Conservation (phyloP, 495 filamentous ascomycete genomes). For the Articulospora tetracladia region DNA sequence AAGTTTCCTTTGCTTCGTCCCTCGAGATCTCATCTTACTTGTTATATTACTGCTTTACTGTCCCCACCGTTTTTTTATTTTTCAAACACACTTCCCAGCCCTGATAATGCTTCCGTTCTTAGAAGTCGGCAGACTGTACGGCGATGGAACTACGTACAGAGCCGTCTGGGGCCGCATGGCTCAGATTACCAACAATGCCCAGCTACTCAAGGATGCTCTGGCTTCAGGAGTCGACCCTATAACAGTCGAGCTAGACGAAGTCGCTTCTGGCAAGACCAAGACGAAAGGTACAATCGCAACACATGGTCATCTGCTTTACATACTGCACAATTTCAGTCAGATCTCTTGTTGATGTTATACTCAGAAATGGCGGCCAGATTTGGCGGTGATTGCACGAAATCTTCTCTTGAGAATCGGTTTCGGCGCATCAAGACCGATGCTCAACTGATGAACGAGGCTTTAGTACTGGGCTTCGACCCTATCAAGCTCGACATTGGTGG, state of each 20-base stretch:
- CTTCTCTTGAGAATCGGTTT: slow-evolving; percentile 28
- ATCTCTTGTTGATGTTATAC: slow-evolving; percentile 12
- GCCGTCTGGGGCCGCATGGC: slow-evolving; percentile 11
- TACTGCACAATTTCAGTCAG: background rate
- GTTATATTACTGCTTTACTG: background rate
- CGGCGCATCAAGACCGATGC: slow-evolving; percentile 35
- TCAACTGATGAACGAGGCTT: slow-evolving; percentile 32
- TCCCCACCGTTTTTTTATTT: slow-evolving; percentile 3
- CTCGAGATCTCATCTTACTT: background rate
- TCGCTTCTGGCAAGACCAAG: background rate
- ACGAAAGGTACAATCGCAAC: slow-evolving; percentile 4
- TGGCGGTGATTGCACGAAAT: slow-evolving; percentile 21
- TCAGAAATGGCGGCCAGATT: slow-evolving; percentile 17
- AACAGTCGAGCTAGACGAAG: slow-evolving; percentile 9
- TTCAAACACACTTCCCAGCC: background rate
- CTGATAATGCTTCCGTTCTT: slow-evolving; percentile 11
- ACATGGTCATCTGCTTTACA: background rate
- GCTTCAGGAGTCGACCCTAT: slow-evolving; percentile 16
- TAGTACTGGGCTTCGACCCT: slow-evolving; percentile 20
- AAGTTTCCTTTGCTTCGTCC: background rate
- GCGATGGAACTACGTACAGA: slow-evolving; percentile 17
- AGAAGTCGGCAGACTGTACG: slow-evolving; percentile 19
- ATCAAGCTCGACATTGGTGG: slow-evolving; percentile 20
- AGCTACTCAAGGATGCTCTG: slow-evolving; percentile 12
- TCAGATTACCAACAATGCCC: slow-evolving; percentile 12